Percentiles rank a stretch among this genome's conserved stretches.
These are phyloP conservation scores for Aspergillus spinulosporus DNA, from an alignment of 2,329 filamentous ascomycete genomes.

Conservation along the genomic window DNA sequence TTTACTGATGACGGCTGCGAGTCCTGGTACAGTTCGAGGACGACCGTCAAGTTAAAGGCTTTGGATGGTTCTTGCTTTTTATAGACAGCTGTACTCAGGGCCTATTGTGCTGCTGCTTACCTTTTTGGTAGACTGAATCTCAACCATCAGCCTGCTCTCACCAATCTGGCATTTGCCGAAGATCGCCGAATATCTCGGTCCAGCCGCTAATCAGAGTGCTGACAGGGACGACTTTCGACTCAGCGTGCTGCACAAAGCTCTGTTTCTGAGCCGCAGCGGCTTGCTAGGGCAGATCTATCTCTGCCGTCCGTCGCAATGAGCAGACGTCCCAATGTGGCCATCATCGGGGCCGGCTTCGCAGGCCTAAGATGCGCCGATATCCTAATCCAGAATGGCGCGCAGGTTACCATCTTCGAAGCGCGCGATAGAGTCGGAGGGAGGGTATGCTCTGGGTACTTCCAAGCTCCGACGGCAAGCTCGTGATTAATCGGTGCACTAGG, in stretches of 20 bases:
- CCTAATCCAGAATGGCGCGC: conserved; percentile 55
- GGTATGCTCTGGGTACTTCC: conserved; percentile 23
- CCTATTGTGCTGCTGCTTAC: no score
- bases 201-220: neutral
- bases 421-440: conserved; percentile 60
- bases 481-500: conserved; percentile 34
- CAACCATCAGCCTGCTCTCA: no score
- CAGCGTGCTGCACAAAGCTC: no score
- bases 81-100: no score
- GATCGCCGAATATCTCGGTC: no score
- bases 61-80: no score
- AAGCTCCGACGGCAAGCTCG: neutral
- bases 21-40: no score
- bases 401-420: conserved; percentile 62
- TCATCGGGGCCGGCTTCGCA: conserved; percentile 62
- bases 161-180: no score
- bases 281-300: neutral
- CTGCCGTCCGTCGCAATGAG: conserved; percentile 25
- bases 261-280: no score
- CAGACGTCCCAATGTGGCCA: conserved; percentile 53
- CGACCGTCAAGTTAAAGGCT: no score
- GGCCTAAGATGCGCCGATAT: conserved; percentile 62
- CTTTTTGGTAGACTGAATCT: no score
- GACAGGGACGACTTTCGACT: neutral
- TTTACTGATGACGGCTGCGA: no score